Base-by-base conservation (phyloP, 306 rosid genomes). In the Acacia acuminata region DNA sequence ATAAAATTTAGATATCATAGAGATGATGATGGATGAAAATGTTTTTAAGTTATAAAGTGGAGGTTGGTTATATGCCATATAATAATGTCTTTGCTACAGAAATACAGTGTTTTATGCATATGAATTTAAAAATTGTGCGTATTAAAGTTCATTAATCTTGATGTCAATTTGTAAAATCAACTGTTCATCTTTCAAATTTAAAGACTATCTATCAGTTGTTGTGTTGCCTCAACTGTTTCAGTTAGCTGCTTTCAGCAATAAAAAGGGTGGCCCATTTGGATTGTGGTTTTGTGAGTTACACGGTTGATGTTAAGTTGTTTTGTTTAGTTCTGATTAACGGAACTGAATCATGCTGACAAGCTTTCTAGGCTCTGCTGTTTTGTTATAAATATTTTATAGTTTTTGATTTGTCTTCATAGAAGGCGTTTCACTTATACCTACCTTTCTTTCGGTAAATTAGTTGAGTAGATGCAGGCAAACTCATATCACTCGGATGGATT, bases 201-300 rank as follows among this genome's bases (percentile, higher is more conserved):
- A 40, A 45, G 44, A 66, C 68, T 56, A 65, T 58, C 56, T 24
- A 14, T 74, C 63, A 61, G 15, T 71, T 22, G 50, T 71, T 61
- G 30, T 81, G 34, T 42, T 78, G 65, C 77, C 44, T 74, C n/a
- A 67, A 67, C 63, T 78, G 50, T 58, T 73, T 61, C 73, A 61
- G 44, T 66, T 61, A 30, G 48, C 55, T 70, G 63, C 63, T 38
- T 70, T 75, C 50, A 10, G 63, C 69, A 51, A 70, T 69, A 38
- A 38, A 38, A 38, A 38, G 1, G 42, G 42, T 6, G 0, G 42
- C 42, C 42, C 56, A 71, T 32, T 40, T 74, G 75, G 79, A 51
- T 55, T 68, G 77, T 78, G 43, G 61, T 76, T 44, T 84, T 36
- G 4, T 73, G 76, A 73, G 67, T 83, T 58, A 19, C 75, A 27